Base-by-base conservation (phyloP, 257 asterid species). In the Thymus quinquecostatus region DNA sequence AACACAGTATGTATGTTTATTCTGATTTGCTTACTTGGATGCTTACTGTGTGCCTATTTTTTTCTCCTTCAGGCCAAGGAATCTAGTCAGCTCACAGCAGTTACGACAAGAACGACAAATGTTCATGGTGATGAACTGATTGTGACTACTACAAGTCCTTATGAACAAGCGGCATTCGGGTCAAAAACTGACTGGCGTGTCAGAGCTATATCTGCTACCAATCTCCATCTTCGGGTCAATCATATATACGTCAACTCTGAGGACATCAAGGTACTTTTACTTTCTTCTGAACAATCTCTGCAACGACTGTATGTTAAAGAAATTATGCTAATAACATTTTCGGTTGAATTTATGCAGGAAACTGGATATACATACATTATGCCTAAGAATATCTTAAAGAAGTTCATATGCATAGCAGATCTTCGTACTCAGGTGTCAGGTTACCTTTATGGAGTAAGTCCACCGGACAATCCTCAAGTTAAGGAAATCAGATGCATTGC, bases 151-250 rank as follows among this genome's bases (percentile, higher is more conserved):
- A 95, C 92, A 4, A 95, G 99, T 82, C 99, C 99, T 3, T 95
- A 88, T 55, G 98, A 89, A 83, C 99, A 95, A 78, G 86, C 92
- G 50, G 86, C 95, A 60, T 88, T 82, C 72, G 94, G 90, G n/a
- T 83, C 98, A 2, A 92, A 92, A 83, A 95, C 98, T 2, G 97
- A 95, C 84, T 95, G 99, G 99, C 99, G 99, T 74, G 98, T 95
- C 54, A 85, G 99, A 82, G 98, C 99, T 69, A 92, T 95, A 75
- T 95, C 99, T 30, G 98, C 98, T 21, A 92, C 99, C 77, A 95
- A 92, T 73, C 98, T 95, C 21, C 89, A 95, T 82, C 98, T 95
- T 73, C 85, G 98, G 3, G 99, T 95, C 73, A 95, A 95, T 80
- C 99, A 95, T 75, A 95, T 95, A 57, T 95, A 95, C 67, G 99